Percentiles rank a stretch among this genome's conserved stretches.
Evolutionary conservation across 306 rosid genomes (phyloP).

Genomic region (Myrica gale): DNA sequence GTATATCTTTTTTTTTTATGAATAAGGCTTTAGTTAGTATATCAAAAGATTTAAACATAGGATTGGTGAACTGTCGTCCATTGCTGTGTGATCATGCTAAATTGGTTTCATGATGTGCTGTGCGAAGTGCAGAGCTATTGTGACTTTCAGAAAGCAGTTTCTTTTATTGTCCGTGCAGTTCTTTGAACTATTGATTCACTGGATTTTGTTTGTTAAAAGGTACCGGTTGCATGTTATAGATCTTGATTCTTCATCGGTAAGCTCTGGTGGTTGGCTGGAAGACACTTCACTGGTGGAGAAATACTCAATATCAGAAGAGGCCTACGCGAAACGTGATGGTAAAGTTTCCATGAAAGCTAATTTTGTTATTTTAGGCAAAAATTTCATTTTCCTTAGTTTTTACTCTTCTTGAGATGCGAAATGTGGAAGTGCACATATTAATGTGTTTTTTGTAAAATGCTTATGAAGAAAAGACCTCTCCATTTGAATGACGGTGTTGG

Average conservation of each 20-base stretch:
- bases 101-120: not conserved
- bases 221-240: conserved; percentile 75
- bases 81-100: not conserved
- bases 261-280: conserved; percentile 97
- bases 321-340: conserved; percentile 73
- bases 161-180: not conserved
- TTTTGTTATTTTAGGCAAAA: not conserved
- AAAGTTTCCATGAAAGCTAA: conserved; percentile 4
- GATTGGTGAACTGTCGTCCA: not conserved
- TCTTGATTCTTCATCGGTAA: conserved; percentile 81
- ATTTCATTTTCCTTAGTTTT: not conserved
- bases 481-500: not conserved
- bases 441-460: not conserved
- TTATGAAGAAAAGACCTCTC: not conserved
- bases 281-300: conserved; percentile 90
- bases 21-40: not conserved
- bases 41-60: not conserved
- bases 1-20: too few species aligned
- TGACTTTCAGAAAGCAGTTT: not conserved
- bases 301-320: conserved; percentile 79
- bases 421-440: not conserved
- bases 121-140: not conserved
- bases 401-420: not conserved
- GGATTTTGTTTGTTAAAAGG: conserved; percentile 39
- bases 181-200: conserved; percentile 12